A percentile compares a stretch with the other conserved stretches of the same genome.
These are phyloP conservation scores for Exophiala aquamarina DNA, from an alignment of 2,329 filamentous ascomycete species.

Conservation along the genomic window DNA sequence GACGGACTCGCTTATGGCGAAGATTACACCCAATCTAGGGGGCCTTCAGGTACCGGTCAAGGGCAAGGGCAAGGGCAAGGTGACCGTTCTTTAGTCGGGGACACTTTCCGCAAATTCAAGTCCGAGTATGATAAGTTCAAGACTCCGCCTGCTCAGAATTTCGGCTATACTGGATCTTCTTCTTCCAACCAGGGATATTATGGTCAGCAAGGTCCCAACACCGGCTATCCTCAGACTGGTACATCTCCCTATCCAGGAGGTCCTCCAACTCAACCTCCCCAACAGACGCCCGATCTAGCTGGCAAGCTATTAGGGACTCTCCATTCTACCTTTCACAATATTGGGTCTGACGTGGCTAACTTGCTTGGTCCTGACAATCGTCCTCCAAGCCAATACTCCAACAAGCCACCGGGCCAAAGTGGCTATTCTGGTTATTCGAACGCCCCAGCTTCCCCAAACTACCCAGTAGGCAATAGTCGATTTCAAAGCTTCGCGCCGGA, in stretches of 20 bases:
- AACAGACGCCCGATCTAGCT: conserved; percentile 26
- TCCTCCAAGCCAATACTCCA: conserved; percentile 26
- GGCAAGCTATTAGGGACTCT: conserved; percentile 52
- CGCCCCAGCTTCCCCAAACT: conserved; percentile 2
- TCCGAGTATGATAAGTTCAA: conserved; percentile 35
- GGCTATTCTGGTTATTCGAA: conserved; percentile 13
- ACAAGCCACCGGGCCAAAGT: conserved; percentile 10
- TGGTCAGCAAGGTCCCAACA: conserved; percentile 15
- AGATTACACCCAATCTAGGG: conserved; percentile 40
- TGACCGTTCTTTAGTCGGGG: conserved; percentile 53
- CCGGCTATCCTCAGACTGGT: conserved; percentile 10
- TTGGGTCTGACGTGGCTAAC: conserved; percentile 48
- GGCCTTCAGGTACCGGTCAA: conserved; percentile 25
- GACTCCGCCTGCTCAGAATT: conserved; percentile 18
- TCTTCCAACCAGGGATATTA: conserved; percentile 29
- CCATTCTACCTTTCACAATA: conserved; percentile 47
- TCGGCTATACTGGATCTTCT: conserved; percentile 28
- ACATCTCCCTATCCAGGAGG: conserved; percentile 24
- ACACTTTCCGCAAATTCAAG: conserved; percentile 51
- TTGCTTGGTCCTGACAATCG: conserved; percentile 38
- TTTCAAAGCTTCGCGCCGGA: conserved; percentile 66
- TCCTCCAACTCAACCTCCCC: conserved; percentile 20
- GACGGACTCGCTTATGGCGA: conserved; percentile 58
- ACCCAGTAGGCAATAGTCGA: conserved; percentile 37
- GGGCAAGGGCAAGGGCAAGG: conserved; percentile 38